Conservation (phyloP, 352 stramenopile species). For the Pythium sukuiense region DNA sequence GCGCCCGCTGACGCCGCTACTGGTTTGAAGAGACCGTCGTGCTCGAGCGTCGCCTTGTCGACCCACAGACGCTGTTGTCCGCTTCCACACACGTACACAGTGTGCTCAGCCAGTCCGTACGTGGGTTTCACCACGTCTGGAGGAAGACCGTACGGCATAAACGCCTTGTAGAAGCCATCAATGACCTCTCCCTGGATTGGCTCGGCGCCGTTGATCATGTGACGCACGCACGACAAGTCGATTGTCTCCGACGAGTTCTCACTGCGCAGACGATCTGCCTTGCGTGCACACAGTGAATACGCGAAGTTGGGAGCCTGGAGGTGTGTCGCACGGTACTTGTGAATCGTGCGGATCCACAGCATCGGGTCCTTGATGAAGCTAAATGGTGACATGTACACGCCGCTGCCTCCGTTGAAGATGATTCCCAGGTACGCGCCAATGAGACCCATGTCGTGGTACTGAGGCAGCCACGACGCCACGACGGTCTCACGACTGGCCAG, state of each 20-base stretch:
- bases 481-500: slow-evolving; percentile 88
- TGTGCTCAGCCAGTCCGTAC: slow-evolving; percentile 99
- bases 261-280: slow-evolving; percentile 72
- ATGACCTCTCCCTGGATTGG: slow-evolving; percentile 92
- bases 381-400: slow-evolving; percentile 98
- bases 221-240: slow-evolving; percentile 91
- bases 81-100: slow-evolving; percentile 96
- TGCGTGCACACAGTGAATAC: slow-evolving; percentile 95
- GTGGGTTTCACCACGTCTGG: slow-evolving; percentile 93
- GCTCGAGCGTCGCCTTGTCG: slow-evolving; percentile 89
- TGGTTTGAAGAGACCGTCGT: slow-evolving; percentile 52
- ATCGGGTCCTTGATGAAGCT: slow-evolving; percentile 96
- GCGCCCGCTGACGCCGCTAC: slow-evolving; percentile 23
- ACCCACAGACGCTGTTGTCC: slow-evolving; percentile 89
- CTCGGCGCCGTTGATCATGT: slow-evolving; percentile 99
- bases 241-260: slow-evolving; percentile 36
- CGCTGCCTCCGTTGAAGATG: slow-evolving; percentile 87
- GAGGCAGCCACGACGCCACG: slow-evolving; percentile 97
- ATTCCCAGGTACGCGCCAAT: slow-evolving; percentile 93
- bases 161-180: slow-evolving; percentile 87
- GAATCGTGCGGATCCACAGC: slow-evolving; percentile 93
- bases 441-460: slow-evolving; percentile 99
- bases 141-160: slow-evolving; percentile 86
- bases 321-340: slow-evolving; percentile 92
- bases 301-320: slow-evolving; percentile 99